Evolutionary conservation across 768 basidiomycete species (phyloP), one percentile per base, ranked within the genome.

Genomic region (Podaxis pistillaris): DNA sequence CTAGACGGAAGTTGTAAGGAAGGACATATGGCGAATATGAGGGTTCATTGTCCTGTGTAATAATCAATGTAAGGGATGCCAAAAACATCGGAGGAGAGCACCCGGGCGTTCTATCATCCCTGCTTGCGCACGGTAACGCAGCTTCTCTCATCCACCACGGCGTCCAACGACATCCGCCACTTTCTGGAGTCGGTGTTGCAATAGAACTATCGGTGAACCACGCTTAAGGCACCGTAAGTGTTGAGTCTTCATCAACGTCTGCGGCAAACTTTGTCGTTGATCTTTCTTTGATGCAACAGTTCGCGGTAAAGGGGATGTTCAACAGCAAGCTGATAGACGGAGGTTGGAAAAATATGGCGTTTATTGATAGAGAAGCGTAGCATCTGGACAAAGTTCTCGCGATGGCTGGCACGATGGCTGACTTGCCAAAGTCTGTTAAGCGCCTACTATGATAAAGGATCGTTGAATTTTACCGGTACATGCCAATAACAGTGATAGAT

Each of bases 241-340:
- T 36, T 68, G 69, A 1, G 54, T 49, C 7, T 26, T 26, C 11
- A 61, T 33, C 12, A 51, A 62, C 46, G 60, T 67, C 30, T 36
- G 9, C 5, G 54, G 59, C 8, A 65, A n/a, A 22, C 44, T 26
- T 24, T 58, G 68, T 30, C 7, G 26, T 64, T 52, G 2, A 17
- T 15, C 8, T 17, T 4, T 11, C 40, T 54, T 2, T 57, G 33
- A 2, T 64, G 47, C 8, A 70, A 37, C 4, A 50, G 52, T 7
- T 50, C 40, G 9, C 59, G 56, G 0, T 60, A 6, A 13, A 19
- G 22, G n/a, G 67, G 63, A 30, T 54, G 12, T 0, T 26, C 36
- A 17, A 58, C 22, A 3, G 67, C 66, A 1, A 72, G 60, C 28
- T 73, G 68, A 40, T 65, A 67, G 3, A 68, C 64, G 8, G 8